Evolutionary conservation across 257 asterid genomes (phyloP).

Genomic region (Lavandula angustifolia): DNA sequence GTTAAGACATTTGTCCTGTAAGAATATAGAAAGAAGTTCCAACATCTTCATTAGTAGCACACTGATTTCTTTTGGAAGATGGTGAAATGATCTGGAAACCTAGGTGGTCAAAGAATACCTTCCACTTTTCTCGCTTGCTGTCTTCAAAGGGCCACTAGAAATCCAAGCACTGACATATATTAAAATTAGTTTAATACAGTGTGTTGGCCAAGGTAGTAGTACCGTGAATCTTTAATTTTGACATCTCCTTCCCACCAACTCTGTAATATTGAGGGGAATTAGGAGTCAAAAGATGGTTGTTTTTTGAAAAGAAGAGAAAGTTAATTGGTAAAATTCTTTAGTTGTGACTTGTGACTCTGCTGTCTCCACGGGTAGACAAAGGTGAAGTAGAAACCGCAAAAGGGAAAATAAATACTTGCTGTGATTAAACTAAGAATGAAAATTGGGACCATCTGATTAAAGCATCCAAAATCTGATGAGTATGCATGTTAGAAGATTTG

Average conservation of each 20-base stretch:
- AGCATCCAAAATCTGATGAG: slow-evolving; percentile 19
- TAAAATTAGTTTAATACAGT: not conserved
- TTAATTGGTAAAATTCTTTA: slow-evolving; percentile 7
- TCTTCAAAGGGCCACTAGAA: not conserved
- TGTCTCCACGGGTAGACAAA: slow-evolving; percentile 17
- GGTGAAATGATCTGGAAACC: slow-evolving; percentile 6
- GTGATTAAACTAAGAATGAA: slow-evolving; percentile 2
- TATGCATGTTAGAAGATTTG: slow-evolving; percentile 22
- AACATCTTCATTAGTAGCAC: not conserved
- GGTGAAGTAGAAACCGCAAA: slow-evolving; percentile 12
- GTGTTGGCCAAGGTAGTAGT: slow-evolving; percentile 3
- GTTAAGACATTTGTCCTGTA: slow-evolving; percentile 4
- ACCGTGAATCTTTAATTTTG: slow-evolving; percentile 1
- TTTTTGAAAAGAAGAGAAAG: slow-evolving; percentile 35
- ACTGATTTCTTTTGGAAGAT: slow-evolving; percentile 1
- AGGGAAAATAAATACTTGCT: slow-evolving; percentile 16
- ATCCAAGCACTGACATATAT: not conserved
- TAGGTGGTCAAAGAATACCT: slow-evolving; percentile 19
- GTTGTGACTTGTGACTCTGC: too few species aligned
- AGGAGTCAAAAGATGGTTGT: slow-evolving; percentile 30
- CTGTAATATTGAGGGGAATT: not conserved
- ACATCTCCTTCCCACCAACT: slow-evolving; percentile 17
- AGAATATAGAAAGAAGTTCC: not conserved
- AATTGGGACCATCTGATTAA: slow-evolving; percentile 22
- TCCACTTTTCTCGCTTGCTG: slow-evolving; percentile 14